phyloP scores from a whole-genome alignment of 345 rosid species.

The Cardamine resedifolia region DNA sequence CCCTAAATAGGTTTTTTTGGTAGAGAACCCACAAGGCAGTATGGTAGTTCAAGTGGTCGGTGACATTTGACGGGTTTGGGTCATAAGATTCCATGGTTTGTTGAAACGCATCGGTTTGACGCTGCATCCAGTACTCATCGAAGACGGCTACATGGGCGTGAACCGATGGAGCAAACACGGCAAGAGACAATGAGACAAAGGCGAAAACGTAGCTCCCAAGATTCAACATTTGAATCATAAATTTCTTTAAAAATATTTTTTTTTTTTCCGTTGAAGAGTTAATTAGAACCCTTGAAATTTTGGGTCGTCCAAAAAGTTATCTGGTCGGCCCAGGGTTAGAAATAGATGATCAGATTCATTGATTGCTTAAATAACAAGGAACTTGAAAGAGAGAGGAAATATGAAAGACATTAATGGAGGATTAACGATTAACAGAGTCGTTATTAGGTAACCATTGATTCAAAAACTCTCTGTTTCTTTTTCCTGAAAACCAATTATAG shows the following conservation, averaged over 20 bases:
- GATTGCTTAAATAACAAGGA: slow-evolving; percentile 35
- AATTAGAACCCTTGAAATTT: slow-evolving; percentile 31
- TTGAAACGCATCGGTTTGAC: slow-evolving; percentile 38
- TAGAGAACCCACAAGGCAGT: slow-evolving; percentile 29
- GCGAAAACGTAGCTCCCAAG: slow-evolving; percentile 27
- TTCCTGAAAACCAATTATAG: slow-evolving; percentile 32
- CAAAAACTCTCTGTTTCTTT: slow-evolving; percentile 17
- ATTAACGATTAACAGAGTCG: slow-evolving; percentile 35
- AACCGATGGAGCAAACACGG: slow-evolving; percentile 16
- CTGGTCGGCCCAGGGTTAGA: slow-evolving; percentile 44
- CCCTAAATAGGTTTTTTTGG: not conserved
- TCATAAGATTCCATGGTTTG: slow-evolving; percentile 38
- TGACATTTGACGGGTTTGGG: slow-evolving; percentile 53
- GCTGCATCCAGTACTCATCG: slow-evolving; percentile 62
- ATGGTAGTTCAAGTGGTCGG: slow-evolving; percentile 44
- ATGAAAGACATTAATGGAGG: slow-evolving; percentile 26
- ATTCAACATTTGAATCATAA: slow-evolving; percentile 25
- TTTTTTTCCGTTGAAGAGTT: slow-evolving; percentile 1
- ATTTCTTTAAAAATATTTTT: not conserved
- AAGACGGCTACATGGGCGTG: slow-evolving; percentile 41
- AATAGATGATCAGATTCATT: slow-evolving; percentile 22
- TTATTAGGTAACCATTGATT: slow-evolving; percentile 29
- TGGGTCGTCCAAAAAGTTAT: slow-evolving; percentile 34
- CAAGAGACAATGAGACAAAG: slow-evolving; percentile 25
- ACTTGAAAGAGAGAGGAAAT: slow-evolving; percentile 19